A percentile compares a stretch with the other conserved stretches of the same genome.
phyloP scores from a whole-genome alignment of 2,329 filamentous ascomycete genomes.

The Neospermospora avenae region DNA sequence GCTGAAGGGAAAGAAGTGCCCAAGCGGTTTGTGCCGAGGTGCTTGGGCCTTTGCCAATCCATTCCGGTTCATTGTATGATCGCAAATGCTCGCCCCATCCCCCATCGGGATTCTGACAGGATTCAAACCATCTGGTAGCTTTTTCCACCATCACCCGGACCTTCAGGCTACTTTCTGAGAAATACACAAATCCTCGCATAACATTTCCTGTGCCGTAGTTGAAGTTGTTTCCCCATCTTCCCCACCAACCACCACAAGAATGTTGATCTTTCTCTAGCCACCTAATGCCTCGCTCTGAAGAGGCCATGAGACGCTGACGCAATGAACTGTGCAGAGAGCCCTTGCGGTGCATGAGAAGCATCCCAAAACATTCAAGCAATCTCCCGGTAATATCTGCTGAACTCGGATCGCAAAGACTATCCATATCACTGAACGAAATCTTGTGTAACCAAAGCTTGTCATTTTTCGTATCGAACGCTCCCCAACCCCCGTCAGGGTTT shows the following conservation, averaged over 20 bases:
- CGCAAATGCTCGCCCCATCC: constrained; percentile 9
- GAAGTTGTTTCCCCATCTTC: constrained; percentile 10
- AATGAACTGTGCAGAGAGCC: neutral
- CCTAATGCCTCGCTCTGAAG: neutral
- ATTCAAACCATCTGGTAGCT: constrained; percentile 8
- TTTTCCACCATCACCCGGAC: neutral
- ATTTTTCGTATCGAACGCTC: constrained; percentile 37
- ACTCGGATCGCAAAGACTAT: constrained; percentile 36
- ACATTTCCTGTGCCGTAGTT: constrained; percentile 8
- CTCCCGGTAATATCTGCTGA: constrained; percentile 37
- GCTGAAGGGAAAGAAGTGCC: constrained; percentile 2
- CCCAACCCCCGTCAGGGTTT: constrained; percentile 39
- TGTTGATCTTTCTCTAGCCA: neutral
- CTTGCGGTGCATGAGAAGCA: constrained; percentile 15
- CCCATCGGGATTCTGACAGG: constrained; percentile 3
- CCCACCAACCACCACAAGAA: constrained; percentile 5
- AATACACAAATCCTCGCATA: neutral
- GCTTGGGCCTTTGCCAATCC: neutral
- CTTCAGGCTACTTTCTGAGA: neutral
- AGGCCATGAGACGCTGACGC: neutral
- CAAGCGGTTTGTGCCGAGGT: constrained; percentile 11
- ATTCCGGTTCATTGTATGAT: neutral
- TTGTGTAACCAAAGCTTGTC: constrained; percentile 36
- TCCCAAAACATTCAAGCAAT: constrained; percentile 31
- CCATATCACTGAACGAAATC: constrained; percentile 39